phyloP scores from a whole-genome alignment of 2,329 filamentous ascomycete species.

The Cladosporium colombiae region DNA sequence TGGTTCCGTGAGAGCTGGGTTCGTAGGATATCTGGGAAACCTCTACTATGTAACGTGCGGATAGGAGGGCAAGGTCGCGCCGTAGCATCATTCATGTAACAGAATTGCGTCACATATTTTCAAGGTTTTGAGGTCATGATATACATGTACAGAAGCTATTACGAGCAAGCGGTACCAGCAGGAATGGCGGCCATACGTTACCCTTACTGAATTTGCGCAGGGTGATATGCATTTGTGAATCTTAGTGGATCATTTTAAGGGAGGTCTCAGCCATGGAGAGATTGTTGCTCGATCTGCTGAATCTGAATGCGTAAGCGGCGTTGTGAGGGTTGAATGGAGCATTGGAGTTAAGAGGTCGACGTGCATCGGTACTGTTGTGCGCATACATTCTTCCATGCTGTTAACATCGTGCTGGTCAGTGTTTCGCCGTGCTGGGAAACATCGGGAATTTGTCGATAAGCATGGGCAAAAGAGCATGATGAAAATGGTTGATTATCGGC shows the following conservation, averaged over 20 bases:
- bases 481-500: background rate
- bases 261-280: constrained; percentile 5
- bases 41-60: background rate
- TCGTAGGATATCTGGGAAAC: background rate
- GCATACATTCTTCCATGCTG: background rate
- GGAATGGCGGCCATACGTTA: background rate
- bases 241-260: background rate
- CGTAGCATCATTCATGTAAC: background rate
- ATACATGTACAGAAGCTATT: background rate
- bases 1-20: background rate
- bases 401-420: background rate
- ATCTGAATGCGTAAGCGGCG: background rate
- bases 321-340: background rate
- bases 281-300: constrained; percentile 1
- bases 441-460: background rate
- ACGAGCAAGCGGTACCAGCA: background rate
- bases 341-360: background rate
- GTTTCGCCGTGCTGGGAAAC: background rate
- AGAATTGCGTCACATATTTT: background rate
- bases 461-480: background rate
- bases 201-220: background rate
- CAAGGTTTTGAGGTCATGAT: background rate
- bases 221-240: background rate
- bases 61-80: background rate
- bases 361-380: background rate